Base-by-base conservation (phyloP, 345 rosid genomes). In the Draba incana region DNA sequence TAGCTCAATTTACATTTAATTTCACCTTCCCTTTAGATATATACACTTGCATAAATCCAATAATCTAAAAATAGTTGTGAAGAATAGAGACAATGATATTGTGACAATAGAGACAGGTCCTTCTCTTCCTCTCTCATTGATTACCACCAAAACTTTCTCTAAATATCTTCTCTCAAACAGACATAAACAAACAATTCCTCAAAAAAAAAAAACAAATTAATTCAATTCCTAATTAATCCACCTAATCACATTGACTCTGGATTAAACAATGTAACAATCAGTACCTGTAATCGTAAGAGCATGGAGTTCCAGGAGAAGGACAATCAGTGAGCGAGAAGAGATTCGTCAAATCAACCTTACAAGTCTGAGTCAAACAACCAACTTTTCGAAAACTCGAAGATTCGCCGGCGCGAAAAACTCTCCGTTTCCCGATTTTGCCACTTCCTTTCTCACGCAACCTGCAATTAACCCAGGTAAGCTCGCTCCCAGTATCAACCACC, bases 381-480 rank as follows among this genome's bases (percentile, higher is more conserved):
- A 88, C 66, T 8, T 80, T 74, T 20, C 23, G 63, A 20, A 88
- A 88, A 30, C 83, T 81, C 23, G 83, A 73, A 0, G 93, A 88
- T 13, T 59, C 51, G 33, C 70, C 71, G 2, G 84, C 81, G 14
- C 27, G 30, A n/a, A 88, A 84, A 37, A 81, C 77, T 12, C 76
- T 59, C 23, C 70, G 75, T 0, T 58, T 42, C 64, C 24, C 77
- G 12, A 5, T 31, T 25, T 2, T 59, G 10, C 41, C 51, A 13
- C 31, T 42, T 15, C 57, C 57, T 54, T 52, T 44, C 27, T 61
- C 67, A 3, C 66, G 66, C 41, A 74, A 80, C 30, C 60, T 63
- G 16, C 91, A 85, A 6, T 66, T 81, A 50, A 84, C 71, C 90
- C 94, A 85, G 6, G 88, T 84, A 33, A 88, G 70, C 42, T 81